These are phyloP conservation scores for Hypocrella siamensis DNA, from an alignment of 2,329 filamentous ascomycete species.

Conservation along the genomic window DNA sequence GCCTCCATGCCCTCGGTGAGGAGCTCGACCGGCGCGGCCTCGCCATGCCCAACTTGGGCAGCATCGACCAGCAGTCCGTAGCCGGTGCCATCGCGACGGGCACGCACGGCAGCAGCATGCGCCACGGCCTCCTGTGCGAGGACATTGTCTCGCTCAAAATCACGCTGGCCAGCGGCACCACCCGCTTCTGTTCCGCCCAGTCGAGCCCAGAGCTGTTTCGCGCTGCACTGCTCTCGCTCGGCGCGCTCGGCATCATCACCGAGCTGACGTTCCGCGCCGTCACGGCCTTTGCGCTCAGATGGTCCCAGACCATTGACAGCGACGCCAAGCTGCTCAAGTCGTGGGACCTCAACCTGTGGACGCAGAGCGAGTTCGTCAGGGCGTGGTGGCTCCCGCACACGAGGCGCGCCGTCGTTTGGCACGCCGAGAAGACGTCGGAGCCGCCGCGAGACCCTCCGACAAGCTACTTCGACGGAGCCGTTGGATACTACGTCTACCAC, in stretches of 20 bases:
- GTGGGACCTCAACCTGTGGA: conserved; percentile 70
- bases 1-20: conserved; percentile 57
- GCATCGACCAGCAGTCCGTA: conserved; percentile 88
- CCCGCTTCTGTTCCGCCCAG: conserved; percentile 52
- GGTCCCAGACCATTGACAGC: conserved; percentile 64
- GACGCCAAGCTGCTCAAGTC: conserved; percentile 51
- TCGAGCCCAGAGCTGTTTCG: conserved; percentile 69
- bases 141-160: conserved; percentile 61
- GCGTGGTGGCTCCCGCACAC: conserved; percentile 98
- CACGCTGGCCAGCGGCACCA: conserved; percentile 65
- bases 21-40: conserved; percentile 61
- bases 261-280: conserved; percentile 77
- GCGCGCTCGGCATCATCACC: conserved; percentile 78
- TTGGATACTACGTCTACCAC: conserved; percentile 87
- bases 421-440: conserved; percentile 61
- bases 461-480: conserved; percentile 64
- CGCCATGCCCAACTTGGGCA: conserved; percentile 82
- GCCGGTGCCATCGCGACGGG: conserved; percentile 85
- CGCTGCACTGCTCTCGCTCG: conserved; percentile 73
- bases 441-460: conserved; percentile 40
- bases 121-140: conserved; percentile 73
- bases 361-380: conserved; percentile 69
- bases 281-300: conserved; percentile 69
- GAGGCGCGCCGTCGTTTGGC: conserved; percentile 76
- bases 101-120: conserved; percentile 78